These are phyloP conservation scores for Chondrus crispus DNA, from an alignment of 23 red algal species.

Conservation along the genomic window DNA sequence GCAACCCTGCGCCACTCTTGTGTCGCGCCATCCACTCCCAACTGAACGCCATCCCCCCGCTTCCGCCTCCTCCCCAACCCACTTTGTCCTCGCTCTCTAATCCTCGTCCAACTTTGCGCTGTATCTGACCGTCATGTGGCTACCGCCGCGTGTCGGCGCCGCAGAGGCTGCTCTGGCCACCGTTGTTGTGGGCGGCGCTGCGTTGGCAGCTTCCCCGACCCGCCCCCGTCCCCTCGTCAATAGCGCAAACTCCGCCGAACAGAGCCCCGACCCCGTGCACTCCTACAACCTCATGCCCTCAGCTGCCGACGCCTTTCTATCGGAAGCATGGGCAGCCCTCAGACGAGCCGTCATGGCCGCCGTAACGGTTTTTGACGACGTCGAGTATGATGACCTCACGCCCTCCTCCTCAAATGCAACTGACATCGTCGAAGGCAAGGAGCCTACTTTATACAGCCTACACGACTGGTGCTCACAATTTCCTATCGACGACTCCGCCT, in stretches of 20 bases:
- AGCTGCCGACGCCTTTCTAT: background rate
- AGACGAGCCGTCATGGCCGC: conserved; percentile 7
- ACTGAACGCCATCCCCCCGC: no score
- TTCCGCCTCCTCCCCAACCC: no score
- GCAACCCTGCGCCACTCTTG: no score
- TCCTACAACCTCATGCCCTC: background rate
- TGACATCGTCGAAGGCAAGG: background rate
- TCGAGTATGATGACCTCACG: background rate
- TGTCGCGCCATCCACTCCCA: no score
- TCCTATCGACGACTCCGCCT: background rate
- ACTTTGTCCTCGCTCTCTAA: no score
- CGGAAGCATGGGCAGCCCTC: conserved; percentile 27
- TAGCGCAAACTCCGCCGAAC: no score
- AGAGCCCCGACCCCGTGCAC: background rate
- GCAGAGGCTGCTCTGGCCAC: conserved; percentile 32
- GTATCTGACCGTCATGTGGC: conserved; percentile 16
- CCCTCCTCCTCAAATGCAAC: background rate
- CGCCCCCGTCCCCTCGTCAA: no score
- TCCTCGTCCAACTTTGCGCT: background rate
- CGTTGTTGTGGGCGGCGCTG: background rate
- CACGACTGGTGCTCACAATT: background rate
- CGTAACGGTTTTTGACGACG: conserved; percentile 2
- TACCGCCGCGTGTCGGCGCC: background rate
- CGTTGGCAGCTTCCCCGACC: background rate
- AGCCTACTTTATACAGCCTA: background rate